These are phyloP conservation scores for Microstegium vimineum DNA, from an alignment of 176 grass and related monocot species.

Conservation along the genomic window DNA sequence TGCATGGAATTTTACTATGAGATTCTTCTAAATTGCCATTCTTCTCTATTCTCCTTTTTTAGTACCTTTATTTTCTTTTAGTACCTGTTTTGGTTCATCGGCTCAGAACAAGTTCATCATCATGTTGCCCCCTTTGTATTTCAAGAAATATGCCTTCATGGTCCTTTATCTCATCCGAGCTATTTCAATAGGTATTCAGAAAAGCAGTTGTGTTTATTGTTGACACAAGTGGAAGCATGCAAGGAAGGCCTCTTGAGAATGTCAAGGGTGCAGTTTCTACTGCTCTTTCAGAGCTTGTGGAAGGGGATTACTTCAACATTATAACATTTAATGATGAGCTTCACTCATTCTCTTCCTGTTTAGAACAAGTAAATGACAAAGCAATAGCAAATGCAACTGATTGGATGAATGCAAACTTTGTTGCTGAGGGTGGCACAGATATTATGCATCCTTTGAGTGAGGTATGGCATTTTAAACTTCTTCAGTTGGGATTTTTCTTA, in stretches of 20 bases:
- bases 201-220: constrained; percentile 83
- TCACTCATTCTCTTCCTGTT: constrained; percentile 76
- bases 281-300: constrained; percentile 64
- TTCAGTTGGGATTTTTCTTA: background rate
- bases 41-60: background rate
- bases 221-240: constrained; percentile 98
- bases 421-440: constrained; percentile 76
- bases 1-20: background rate
- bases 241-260: constrained; percentile 83
- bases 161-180: constrained; percentile 13
- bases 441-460: constrained; percentile 84
- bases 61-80: background rate
- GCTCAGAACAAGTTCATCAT: background rate
- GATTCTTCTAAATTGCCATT: background rate
- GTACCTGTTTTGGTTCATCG: background rate
- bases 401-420: constrained; percentile 73
- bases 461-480: constrained; percentile 44
- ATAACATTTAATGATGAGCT: constrained; percentile 83
- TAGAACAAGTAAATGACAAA: constrained; percentile 71
- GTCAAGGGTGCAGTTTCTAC: constrained; percentile 65
- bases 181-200: constrained; percentile 65
- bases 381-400: constrained; percentile 45
- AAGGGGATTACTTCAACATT: constrained; percentile 79
- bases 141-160: background rate
- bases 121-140: background rate